Evolutionary conservation across 352 stramenopile species (phyloP).

Genomic region (Pythium brassicae): DNA sequence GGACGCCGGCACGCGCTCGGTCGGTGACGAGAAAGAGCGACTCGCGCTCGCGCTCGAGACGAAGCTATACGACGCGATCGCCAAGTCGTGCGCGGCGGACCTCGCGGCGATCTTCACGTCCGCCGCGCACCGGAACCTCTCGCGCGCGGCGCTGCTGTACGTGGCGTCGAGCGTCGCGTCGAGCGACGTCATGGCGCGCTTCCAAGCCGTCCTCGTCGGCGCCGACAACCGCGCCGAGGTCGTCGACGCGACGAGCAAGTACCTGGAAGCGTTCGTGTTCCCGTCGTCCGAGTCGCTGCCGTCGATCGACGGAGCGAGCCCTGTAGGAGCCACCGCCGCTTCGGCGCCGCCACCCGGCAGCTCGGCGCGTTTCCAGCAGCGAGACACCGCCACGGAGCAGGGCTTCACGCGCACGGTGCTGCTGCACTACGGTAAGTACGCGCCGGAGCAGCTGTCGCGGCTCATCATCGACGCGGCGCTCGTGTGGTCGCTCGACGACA

Average conservation of each 20-base stretch:
- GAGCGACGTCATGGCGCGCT: slow-evolving; percentile 47
- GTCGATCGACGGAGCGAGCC: slow-evolving; percentile 3
- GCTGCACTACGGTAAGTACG: slow-evolving; percentile 68
- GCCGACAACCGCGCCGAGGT: slow-evolving; percentile 43
- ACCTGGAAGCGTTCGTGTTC: slow-evolving; percentile 79
- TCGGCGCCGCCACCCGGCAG: slow-evolving; percentile 18
- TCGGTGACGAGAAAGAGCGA: slow-evolving; percentile 37
- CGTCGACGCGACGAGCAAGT: slow-evolving; percentile 50
- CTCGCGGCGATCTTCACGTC: slow-evolving; percentile 62
- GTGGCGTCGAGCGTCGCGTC: slow-evolving; percentile 65
- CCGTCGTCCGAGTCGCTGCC: slow-evolving; percentile 27
- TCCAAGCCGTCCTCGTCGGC: slow-evolving; percentile 39
- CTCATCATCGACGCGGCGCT: slow-evolving; percentile 72
- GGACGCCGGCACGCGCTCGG: neutral
- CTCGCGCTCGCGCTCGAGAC: slow-evolving; percentile 68
- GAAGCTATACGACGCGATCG: slow-evolving; percentile 69
- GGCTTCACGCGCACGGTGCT: slow-evolving; percentile 65
- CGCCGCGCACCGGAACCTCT: slow-evolving; percentile 46
- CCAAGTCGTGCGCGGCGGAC: slow-evolving; percentile 56
- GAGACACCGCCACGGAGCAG: neutral
- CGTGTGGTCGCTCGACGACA: slow-evolving; percentile 62
- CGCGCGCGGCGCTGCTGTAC: slow-evolving; percentile 59
- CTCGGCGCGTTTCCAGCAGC: neutral
- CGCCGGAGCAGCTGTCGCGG: slow-evolving; percentile 64
- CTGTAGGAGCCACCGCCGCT: too few species aligned